Evolutionary conservation across 805 yeast species (phyloP), one percentile per base, ranked within the genome.

Genomic region (Blastobotrys muscicola): DNA sequence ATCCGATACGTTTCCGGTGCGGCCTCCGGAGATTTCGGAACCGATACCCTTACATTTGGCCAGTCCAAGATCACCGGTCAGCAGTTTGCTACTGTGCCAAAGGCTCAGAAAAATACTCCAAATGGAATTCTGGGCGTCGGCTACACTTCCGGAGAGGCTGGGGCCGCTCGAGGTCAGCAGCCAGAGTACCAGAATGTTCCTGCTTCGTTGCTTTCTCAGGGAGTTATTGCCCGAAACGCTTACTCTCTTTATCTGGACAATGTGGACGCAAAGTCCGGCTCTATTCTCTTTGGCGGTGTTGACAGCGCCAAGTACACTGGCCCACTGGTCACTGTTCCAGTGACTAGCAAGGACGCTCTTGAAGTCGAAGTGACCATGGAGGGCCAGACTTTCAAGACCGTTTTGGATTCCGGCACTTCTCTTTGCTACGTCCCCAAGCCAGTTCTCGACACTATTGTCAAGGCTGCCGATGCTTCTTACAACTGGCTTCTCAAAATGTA

Each of bases 161-260:
- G 33, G 29, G 49, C 52, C 7, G 47, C 44, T 9, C 16, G 36
- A n/a, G 33, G 38, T 7, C 7, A 30, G 11, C 37, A 33, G 29
- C 20, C 13, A 10, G 6, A 34, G 23, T 82, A 82, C 58, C 66
- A 70, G 39, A 82, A 82, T 57, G 60, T 82, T 42, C 90, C 90
- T 0, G 50, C 66, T 38, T 71, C 71, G 42, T 59, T 82, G 64
- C 75, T 69, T 36, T 50, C 59, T 23, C 69, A 71, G 42, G 89
- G 89, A 0, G 52, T 70, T 38, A 81, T 78, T 49, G 55, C 68
- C 33, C 67, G 70, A 39, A 66, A 66, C 31, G 75, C 75, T 2
- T 83, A 80, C 58, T 81, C 90, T 0, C 62, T 83, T 39, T 82
- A 66, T 55, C 64, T 83, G 57, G 71, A 78, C 53, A 59, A 62